These are phyloP conservation scores for Thraustotheca clavata DNA, from an alignment of 352 stramenopile species.

Conservation along the genomic window DNA sequence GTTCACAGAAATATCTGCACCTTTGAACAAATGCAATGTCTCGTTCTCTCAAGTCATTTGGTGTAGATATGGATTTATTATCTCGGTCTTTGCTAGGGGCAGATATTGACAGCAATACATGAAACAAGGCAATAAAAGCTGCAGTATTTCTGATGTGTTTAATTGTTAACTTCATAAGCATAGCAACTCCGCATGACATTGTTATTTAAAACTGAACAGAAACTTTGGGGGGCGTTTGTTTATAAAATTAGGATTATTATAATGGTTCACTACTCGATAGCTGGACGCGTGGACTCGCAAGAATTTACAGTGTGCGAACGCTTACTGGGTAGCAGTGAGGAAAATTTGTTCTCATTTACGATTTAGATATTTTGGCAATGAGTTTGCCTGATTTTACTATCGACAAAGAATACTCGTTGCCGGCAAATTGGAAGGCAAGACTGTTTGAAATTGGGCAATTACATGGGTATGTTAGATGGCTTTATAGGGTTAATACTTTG, in stretches of 20 bases:
- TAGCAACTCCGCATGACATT: neutral
- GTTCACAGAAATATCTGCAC: neutral
- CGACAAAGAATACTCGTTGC: neutral
- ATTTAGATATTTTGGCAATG: constrained; percentile 8
- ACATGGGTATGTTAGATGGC: neutral
- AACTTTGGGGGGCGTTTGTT: neutral
- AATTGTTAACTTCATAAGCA: neutral
- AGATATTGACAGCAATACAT: neutral
- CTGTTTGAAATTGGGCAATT: neutral
- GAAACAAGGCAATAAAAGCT: neutral
- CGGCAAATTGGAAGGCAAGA: neutral
- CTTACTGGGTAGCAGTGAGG: neutral
- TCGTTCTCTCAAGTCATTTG: constrained; percentile 2
- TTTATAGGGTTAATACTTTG: neutral
- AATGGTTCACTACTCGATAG: constrained; percentile 16
- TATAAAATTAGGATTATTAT: neutral
- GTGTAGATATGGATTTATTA: neutral
- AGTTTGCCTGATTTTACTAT: constrained; percentile 3
- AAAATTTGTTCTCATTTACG: neutral
- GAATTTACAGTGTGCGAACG: constrained; percentile 15
- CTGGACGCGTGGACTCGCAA: neutral
- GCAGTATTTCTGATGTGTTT: neutral
- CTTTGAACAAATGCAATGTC: constrained; percentile 3
- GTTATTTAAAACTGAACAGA: neutral
- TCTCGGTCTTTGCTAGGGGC: neutral